Conservation (phyloP, 169 alveolate genomes). For the Plasmodium yoelii region DNA sequence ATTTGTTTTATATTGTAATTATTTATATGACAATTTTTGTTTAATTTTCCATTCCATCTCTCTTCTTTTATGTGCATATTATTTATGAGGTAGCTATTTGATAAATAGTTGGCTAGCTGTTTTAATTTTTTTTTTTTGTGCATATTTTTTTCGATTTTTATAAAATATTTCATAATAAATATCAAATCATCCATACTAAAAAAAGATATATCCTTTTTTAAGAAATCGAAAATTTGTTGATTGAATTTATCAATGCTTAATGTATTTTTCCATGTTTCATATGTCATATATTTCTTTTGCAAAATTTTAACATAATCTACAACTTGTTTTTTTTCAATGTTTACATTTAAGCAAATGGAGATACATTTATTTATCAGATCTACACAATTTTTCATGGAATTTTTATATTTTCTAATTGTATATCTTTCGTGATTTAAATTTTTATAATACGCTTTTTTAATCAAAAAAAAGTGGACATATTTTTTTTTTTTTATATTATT, state of each 20-base stretch:
- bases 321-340: not conserved
- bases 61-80: too few species aligned
- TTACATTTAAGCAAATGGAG: not conserved
- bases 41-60: too few species aligned
- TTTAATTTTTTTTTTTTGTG: not conserved
- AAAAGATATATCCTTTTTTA: not conserved
- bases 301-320: not conserved
- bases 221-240: not conserved
- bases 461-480: constrained; percentile 1
- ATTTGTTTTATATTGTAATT: constrained; percentile 9
- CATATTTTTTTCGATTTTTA: not conserved
- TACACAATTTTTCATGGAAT: not conserved
- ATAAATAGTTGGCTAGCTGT: not conserved
- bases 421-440: not conserved
- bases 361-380: not conserved
- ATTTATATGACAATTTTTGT: not conserved
- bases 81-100: too few species aligned
- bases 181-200: constrained; percentile 17
- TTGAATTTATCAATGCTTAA: not conserved
- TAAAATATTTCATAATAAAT: constrained; percentile 5
- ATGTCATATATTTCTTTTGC: not conserved
- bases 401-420: constrained; percentile 3
- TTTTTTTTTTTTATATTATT: not conserved
- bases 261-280: not conserved
- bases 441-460: not conserved